Evolutionary conservation across 768 basidiomycete genomes (phyloP), one percentile per base, ranked within the genome.

Genomic region (Nevesoporus exiguus): DNA sequence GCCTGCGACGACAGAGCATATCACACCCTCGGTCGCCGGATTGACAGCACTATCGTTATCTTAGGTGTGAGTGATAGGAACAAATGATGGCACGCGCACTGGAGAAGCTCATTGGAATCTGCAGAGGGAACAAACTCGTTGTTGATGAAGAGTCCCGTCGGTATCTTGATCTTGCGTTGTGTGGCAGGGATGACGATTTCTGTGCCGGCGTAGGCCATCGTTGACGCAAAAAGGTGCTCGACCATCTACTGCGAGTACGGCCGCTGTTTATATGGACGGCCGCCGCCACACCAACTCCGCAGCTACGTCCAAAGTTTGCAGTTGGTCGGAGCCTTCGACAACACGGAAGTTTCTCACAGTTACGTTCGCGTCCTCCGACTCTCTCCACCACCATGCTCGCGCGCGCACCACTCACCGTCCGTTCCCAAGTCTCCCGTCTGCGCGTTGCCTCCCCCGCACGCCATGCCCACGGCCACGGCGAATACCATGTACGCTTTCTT

Each of bases 121-220:
- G 79, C 77, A 7, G 88, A 90, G n/a, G 83, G 69, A 27, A 90
- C 86, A 63, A 93, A 95, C 66, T 93, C 80, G 67, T 91, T 92
- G 76, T 94, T 85, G 73, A 98, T 94, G 76, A 91, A 98, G 24
- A 96, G 78, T 17, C 92, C 92, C 7, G 89, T 91, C 10, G 86
- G 85, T 34, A 94, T 77, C 33, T 74, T 74, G 47, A 91, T 74
- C 62, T 74, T 66, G 67, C 80, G 82, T 50, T 75, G 72, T 25
- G 73, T 67, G 47, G 70, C 65, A 29, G 76, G 71, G 52, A 83
- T 61, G 47, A 66, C 62, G 44, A 85, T 57, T 33, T 67, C 73
- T 49, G 69, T 72, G 48, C 68, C 15, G 34, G 34, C 60, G 52
- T 71, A 73, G 45, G 79, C 63, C 83, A 86, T 85, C 60, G 44